Evolutionary conservation across 2,329 filamentous ascomycete species (phyloP), one percentile per base, ranked within the genome.

Genomic region (Colletotrichum musicola): DNA sequence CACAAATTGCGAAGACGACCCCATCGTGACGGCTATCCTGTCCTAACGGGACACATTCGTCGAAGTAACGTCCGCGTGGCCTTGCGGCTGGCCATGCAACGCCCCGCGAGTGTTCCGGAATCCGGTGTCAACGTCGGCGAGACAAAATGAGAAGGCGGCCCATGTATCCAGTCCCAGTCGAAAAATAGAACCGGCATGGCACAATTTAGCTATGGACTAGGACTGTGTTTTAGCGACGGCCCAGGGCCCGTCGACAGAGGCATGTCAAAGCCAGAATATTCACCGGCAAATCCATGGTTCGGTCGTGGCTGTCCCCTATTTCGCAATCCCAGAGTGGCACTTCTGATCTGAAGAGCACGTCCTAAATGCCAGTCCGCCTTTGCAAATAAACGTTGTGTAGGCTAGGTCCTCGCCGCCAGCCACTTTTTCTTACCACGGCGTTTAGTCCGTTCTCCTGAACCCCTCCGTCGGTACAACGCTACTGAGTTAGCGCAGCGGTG

Each of bases 211-310:
- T 42, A 30, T 30, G 38, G 56, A 30, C 50, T 22, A 44, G n/a
- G 35, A 14, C 13, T 44, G 38, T 12, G 55, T 22, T 25, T 25
- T 51, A 20, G 51, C 27, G 38, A 60, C 55, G 44, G 35, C 50
- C 27, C 30, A 61, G 35, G 22, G 62, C 46, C 18, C n/a, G 51
- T 61, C 16, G 30, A 42, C 56, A 65, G 62, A 66, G 56, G 35
- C 42, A 60, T 20, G 38, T 42, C 56, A 38, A 55, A 56, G 56
- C 50, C 55, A 61, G 35, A 10, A 20, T 61, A 30, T 50, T 38
- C 44, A 49, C 13, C 27, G 54, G 55, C 65, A 65, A 65, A 38
- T 69, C n/a, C 4, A 51, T 51, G 18, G 9, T 30, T n/a, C 66
- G 53, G 25, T 14, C 20, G 49, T 44, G 42, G 50, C 59, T 44